Evolutionary conservation across 805 yeast genomes (phyloP).

Genomic region (Yarrowia bubula): DNA sequence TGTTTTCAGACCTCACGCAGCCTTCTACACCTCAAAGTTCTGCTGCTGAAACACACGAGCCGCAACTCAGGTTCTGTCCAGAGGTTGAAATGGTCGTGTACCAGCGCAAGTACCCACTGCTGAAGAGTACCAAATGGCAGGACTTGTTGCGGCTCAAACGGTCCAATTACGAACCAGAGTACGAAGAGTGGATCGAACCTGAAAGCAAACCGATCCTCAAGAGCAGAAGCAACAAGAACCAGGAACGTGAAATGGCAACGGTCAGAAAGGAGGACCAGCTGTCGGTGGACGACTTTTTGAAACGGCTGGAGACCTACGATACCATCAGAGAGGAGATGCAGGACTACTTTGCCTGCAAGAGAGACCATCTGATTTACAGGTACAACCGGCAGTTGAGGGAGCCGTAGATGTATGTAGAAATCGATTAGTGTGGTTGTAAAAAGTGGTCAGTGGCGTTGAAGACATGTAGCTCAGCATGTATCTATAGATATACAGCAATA

Average conservation of each 20-base stretch:
- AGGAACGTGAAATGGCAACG: conserved; percentile 12
- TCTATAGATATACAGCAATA: no score
- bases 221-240: conserved; percentile 26
- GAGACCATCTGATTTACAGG: neutral
- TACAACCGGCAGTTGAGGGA: neutral
- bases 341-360: neutral
- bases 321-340: conserved; percentile 20
- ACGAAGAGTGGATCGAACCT: neutral
- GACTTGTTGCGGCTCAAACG: conserved; percentile 4
- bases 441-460: no score
- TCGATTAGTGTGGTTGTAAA: no score
- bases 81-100: conserved; percentile 10
- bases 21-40: neutral
- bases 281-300: conserved; percentile 1
- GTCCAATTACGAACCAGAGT: neutral
- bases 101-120: conserved; percentile 2
- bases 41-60: neutral
- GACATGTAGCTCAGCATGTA: no score
- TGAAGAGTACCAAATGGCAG: neutral
- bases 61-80: conserved; percentile 16
- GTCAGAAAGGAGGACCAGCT: neutral
- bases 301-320: neutral
- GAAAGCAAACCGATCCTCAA: conserved; percentile 27
- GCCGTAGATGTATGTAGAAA: neutral
- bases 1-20: neutral